Evolutionary conservation across 805 yeast genomes (phyloP).

Genomic region (Candida pseudofarinosa): DNA sequence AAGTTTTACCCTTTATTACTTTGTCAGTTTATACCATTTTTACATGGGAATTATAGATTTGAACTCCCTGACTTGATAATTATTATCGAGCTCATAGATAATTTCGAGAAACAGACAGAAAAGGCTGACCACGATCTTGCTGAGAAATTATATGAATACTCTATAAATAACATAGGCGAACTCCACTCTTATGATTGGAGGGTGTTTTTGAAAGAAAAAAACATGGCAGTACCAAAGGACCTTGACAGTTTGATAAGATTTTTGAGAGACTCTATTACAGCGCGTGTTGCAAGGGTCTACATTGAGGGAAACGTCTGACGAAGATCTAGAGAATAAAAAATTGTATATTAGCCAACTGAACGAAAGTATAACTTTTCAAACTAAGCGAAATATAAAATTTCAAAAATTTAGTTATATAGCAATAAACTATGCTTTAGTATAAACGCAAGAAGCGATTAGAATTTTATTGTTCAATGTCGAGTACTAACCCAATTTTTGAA

Average conservation of each 20-base stretch:
- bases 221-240: conserved; percentile 19
- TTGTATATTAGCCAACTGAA: not conserved
- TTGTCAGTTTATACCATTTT: conserved; percentile 45
- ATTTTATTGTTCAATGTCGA: not conserved
- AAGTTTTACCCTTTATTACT: conserved; percentile 47
- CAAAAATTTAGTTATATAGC: too few relatives aligned
- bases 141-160: conserved; percentile 27
- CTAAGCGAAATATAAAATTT: not conserved
- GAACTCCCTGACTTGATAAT: conserved; percentile 30
- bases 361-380: not conserved
- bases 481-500: not conserved
- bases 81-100: conserved; percentile 37
- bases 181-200: conserved; percentile 36
- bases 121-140: conserved; percentile 24
- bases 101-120: conserved; percentile 22
- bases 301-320: conserved; percentile 10
- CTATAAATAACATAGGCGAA: conserved; percentile 21
- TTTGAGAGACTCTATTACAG: conserved; percentile 29
- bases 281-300: conserved; percentile 33
- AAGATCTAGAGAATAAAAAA: too few relatives aligned
- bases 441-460: not conserved
- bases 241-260: conserved; percentile 21
- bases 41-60: conserved; percentile 13
- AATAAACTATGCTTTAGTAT: too few relatives aligned
- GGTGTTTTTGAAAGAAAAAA: conserved; percentile 12